phyloP scores from a whole-genome alignment of 73 alveolate genomes.

The Paramecium tetraurelia region DNA sequence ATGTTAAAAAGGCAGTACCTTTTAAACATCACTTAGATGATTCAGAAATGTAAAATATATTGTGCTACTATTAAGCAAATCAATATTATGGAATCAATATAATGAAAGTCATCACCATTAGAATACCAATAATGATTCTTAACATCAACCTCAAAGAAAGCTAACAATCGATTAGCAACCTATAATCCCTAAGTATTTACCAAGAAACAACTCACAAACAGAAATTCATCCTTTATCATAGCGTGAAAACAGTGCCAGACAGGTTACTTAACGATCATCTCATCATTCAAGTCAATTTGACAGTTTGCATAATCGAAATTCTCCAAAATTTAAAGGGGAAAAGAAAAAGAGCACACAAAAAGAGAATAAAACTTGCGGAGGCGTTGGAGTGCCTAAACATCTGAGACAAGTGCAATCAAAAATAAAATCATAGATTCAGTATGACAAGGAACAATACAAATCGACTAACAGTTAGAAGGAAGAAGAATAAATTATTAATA shows the following conservation, averaged over 20 bases:
- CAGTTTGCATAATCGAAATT: not conserved
- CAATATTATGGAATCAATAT: slow-evolving; percentile 34
- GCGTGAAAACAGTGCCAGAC: not conserved
- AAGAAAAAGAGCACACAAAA: not conserved
- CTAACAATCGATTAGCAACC: not conserved
- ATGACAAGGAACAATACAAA: not conserved
- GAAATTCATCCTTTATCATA: not conserved
- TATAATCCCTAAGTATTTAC: not conserved
- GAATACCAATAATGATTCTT: not conserved
- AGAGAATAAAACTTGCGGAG: not conserved
- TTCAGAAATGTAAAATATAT: not conserved
- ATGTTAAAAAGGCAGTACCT: not conserved
- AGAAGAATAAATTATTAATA: not conserved
- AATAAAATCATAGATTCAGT: not conserved
- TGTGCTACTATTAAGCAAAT: not conserved
- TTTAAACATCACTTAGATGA: slow-evolving; percentile 44
- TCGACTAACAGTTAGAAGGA: not conserved
- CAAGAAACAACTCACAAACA: not conserved
- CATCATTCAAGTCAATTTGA: not conserved
- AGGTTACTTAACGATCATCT: slow-evolving; percentile 31
- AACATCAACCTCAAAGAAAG: not conserved
- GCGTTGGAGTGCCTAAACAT: slow-evolving; percentile 21
- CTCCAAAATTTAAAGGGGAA: slow-evolving; percentile 32
- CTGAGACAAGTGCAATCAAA: slow-evolving; percentile 9
- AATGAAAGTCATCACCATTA: not conserved